Evolutionary conservation across 176 grass and related monocot genomes (phyloP).

Genomic region (Guadua angustifolia): DNA sequence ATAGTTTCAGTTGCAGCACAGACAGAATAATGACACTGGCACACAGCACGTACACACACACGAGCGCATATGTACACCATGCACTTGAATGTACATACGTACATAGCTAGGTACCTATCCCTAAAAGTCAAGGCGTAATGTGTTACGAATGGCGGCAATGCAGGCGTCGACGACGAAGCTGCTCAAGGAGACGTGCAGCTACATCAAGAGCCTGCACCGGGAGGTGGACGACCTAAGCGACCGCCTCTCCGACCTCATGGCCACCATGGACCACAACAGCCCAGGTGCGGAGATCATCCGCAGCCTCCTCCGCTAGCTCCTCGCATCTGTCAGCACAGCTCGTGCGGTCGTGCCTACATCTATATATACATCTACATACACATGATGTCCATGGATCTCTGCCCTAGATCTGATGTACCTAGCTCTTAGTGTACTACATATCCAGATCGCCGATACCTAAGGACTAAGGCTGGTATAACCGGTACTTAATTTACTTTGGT

Average conservation of each 20-base stretch:
- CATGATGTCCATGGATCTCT: neutral
- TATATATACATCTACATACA: neutral
- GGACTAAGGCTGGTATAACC: constrained; percentile 14
- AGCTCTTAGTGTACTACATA: neutral
- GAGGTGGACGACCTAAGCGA: constrained; percentile 78
- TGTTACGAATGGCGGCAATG: neutral
- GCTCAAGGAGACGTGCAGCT: constrained; percentile 79
- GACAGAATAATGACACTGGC: neutral
- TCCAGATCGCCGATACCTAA: neutral
- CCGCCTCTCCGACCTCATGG: constrained; percentile 66
- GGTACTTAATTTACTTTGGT: neutral
- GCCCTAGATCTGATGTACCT: neutral
- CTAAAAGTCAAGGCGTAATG: neutral
- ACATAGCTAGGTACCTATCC: neutral
- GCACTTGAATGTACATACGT: neutral
- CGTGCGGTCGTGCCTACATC: neutral
- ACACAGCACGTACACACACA: neutral
- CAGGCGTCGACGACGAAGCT: constrained; percentile 69
- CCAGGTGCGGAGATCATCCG: constrained; percentile 71
- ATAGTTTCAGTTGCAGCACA: neutral
- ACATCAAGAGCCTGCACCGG: constrained; percentile 79
- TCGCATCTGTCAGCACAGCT: neutral
- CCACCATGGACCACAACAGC: constrained; percentile 65
- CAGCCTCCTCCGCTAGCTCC: constrained; percentile 59
- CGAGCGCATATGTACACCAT: neutral